These are phyloP conservation scores for Aspergillus fumigatus DNA, from an alignment of 2,329 filamentous ascomycete genomes.

Conservation along the genomic window DNA sequence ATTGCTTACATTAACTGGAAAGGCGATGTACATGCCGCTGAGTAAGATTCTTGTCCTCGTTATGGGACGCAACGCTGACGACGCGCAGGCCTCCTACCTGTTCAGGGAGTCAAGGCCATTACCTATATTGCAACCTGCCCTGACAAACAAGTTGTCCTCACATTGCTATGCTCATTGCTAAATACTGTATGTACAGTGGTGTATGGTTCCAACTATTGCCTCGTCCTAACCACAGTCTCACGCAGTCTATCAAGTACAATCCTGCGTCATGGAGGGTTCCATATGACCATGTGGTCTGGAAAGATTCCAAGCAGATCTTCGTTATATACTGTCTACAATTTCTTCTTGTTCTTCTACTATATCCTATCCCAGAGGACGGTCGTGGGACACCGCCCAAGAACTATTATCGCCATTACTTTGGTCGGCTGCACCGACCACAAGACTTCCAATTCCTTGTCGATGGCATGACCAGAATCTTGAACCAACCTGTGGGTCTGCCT, in stretches of 20 bases:
- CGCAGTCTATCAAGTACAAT: conserved; percentile 87
- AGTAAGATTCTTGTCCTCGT: conserved; percentile 40
- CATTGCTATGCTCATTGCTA: conserved; percentile 82
- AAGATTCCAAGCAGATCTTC: conserved; percentile 82
- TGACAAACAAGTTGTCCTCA: conserved; percentile 88
- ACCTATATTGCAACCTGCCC: conserved; percentile 84
- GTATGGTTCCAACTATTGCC: background rate
- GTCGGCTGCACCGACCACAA: conserved; percentile 83
- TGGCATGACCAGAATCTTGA: conserved; percentile 86
- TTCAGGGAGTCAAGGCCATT: conserved; percentile 75
- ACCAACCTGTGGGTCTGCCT: conserved; percentile 61
- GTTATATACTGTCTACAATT: conserved; percentile 91
- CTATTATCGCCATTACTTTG: conserved; percentile 87
- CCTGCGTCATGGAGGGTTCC: conserved; percentile 90
- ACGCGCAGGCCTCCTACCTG: conserved; percentile 60
- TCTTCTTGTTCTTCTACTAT: conserved; percentile 77
- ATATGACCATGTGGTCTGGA: conserved; percentile 88
- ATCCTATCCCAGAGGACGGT: conserved; percentile 76
- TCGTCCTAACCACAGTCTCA: conserved; percentile 7
- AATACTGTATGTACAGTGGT: conserved; percentile 67
- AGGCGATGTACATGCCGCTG: conserved; percentile 88
- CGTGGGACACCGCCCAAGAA: conserved; percentile 70
- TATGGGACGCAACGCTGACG: conserved; percentile 5
- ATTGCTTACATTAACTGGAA: conserved; percentile 78
- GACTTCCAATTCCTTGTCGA: conserved; percentile 98